Base-by-base conservation (phyloP, 495 filamentous ascomycete species). In the Penicillium cinerascens region DNA sequence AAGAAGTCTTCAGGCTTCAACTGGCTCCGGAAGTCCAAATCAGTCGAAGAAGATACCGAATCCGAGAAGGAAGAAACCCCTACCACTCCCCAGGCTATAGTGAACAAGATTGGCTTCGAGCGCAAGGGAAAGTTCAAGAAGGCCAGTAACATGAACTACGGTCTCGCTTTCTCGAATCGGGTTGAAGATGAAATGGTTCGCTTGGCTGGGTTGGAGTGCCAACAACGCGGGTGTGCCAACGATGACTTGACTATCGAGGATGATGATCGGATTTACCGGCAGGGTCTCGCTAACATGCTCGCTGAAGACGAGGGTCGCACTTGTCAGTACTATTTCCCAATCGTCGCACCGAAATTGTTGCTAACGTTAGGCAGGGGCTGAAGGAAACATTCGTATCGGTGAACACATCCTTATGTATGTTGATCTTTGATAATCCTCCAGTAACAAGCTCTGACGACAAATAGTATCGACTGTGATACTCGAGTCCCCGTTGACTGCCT, bases 361-460 rank as follows among this genome's bases (percentile, higher is more conserved):
- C 47, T 49, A 22, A 54, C 83, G 82, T 39, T 74, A 83, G 38
- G 82, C 85, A 46, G 88, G 87, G 86, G 87, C 87, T 39, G 86
- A 87, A 65, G 87, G 87, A 46, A 88, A 90, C 68, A 83, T 89
- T 52, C 85, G 87, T 48, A 71, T 91, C 49, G 87, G 87, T 50
- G 87, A 91, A 64, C 87, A 89, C 66, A 90, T 91, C 54, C 73
- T 91, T 26, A 58, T 81, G 47, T 49, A 42, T 43, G 78, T 91
- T 58, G 88, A 68, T 87, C 84, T 5, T 2, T 17, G 21, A 8
- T 15, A 36, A 21, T 9, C 17, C 7, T 29, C 41, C 22, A n/a
- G 13, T 23, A 4, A 35, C 16, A 11, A 11, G 10, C 6, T 21
- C 27, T 45, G 27, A 44, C 68, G 17, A 51, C 50, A 44, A 41